These are phyloP conservation scores for Zymoseptoria crescenta DNA, from an alignment of 2,329 filamentous ascomycete species.

Conservation along the genomic window DNA sequence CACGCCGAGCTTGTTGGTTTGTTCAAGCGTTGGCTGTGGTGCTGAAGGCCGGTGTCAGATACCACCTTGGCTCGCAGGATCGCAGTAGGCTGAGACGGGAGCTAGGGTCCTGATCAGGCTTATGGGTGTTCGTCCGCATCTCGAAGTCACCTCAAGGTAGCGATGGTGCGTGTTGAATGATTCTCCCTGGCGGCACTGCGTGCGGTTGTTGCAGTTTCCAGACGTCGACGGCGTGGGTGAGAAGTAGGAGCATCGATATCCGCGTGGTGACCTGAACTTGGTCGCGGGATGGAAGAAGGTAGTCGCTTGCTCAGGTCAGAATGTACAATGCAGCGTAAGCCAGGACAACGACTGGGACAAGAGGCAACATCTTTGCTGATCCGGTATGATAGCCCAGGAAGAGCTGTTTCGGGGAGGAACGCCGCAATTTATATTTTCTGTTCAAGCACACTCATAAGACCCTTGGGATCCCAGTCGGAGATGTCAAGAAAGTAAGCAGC, in stretches of 20 bases:
- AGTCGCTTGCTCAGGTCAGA: constrained; percentile 5
- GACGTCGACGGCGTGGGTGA: neutral
- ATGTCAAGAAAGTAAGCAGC: neutral
- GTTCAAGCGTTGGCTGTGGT: no score
- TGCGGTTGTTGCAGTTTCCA: neutral
- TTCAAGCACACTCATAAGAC: neutral
- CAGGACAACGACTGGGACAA: constrained; percentile 10
- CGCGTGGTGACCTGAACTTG: neutral
- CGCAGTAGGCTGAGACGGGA: neutral
- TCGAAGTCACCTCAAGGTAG: neutral
- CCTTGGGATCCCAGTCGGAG: neutral
- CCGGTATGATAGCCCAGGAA: neutral
- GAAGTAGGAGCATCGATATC: neutral
- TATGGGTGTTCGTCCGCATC: neutral
- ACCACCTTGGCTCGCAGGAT: neutral
- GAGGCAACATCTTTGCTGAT: constrained; percentile 5
- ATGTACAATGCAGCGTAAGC: constrained; percentile 14
- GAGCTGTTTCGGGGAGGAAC: neutral
- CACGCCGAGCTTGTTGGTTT: no score
- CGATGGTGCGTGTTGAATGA: neutral
- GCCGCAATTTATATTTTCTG: neutral
- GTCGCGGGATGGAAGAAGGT: neutral
- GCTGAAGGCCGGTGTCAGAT: no score
- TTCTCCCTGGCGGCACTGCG: no score
- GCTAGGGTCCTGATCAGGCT: no score